phyloP scores from a whole-genome alignment of 352 stramenopile species.

The Phytophthora hibernalis region DNA sequence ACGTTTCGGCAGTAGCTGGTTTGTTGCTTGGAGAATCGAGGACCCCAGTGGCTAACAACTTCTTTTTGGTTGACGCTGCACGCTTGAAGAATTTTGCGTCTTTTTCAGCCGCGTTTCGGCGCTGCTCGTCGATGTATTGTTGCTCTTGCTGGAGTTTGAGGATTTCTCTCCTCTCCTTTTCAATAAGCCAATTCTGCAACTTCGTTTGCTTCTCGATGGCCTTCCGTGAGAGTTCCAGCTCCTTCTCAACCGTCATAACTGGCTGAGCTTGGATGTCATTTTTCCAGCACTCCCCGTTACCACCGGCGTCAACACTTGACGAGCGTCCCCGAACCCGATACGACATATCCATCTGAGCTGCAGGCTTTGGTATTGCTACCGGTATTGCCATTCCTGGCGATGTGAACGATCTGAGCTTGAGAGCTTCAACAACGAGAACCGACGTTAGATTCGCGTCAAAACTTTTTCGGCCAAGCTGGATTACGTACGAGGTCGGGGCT shows the following conservation, averaged over 20 bases:
- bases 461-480: not conserved
- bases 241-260: constrained; percentile 58
- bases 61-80: constrained; percentile 77
- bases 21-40: constrained; percentile 26
- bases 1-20: constrained; percentile 40
- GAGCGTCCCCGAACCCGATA: constrained; percentile 73
- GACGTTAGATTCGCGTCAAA: constrained; percentile 9
- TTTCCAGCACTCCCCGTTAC: constrained; percentile 50
- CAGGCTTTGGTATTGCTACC: constrained; percentile 15
- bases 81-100: constrained; percentile 86
- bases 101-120: constrained; percentile 58
- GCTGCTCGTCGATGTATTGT: constrained; percentile 80
- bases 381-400: constrained; percentile 13
- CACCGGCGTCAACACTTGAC: constrained; percentile 33
- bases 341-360: constrained; percentile 48
- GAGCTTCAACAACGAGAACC: constrained; percentile 6
- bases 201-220: constrained; percentile 92
- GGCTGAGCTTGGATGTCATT: constrained; percentile 47
- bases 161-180: constrained; percentile 89
- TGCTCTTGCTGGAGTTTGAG: constrained; percentile 84
- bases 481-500: constrained; percentile 43
- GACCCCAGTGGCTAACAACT: constrained; percentile 35
- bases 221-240: constrained; percentile 74
- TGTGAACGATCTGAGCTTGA: constrained; percentile 33
- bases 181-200: constrained; percentile 88